Evolutionary conservation across 495 filamentous ascomycete genomes (phyloP), one percentile per base, ranked within the genome.

Genomic region (Lichina pygmaea): DNA sequence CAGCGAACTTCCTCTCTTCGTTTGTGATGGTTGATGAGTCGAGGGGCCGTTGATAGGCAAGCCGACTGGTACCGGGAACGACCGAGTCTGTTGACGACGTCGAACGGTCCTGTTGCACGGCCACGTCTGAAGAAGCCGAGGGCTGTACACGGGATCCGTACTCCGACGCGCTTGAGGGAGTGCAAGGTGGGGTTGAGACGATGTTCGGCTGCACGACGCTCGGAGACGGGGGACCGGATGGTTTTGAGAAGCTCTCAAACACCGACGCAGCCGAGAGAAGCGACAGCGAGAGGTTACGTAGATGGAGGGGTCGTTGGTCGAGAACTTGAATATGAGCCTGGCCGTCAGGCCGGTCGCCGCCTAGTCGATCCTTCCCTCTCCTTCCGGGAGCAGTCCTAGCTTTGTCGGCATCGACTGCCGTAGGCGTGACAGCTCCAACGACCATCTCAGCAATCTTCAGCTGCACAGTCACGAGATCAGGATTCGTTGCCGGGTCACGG

Each of bases 401-500:
- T 39, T 15, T 5, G 10, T 11, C 3, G 36, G 13, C 6, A 65
- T 50, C 9, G 39, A 42, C 32, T 17, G 46, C 2, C 11, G 5
- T 39, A 11, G 61, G 56, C 0, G 72, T 77, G 11, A 81, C 71
- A 8, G 72, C 74, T 51, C 77, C 68, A 8, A 86, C 65, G 43
- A 67, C 70, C 36, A 86, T 62, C 45, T 71, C 65, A 31, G 76
- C 71, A 41, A 91, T 55, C 24, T 66, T 69, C 41, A 89, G 55
- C 47, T 79, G 67, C 43, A 78, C 66, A 1, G 73, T 72, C 31
- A 81, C 69, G 37, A 64, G 55, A 47, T 77, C 68, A 32, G 62
- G 54, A 5, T 10, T 47, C 12, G 51, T 43, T 15, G 47, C 45
- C 3, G 15, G 13, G 24, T 46, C 45, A 34, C 43, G 44, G 9